These are phyloP conservation scores for Cyberlindnera mississippiensis DNA, from an alignment of 805 yeast genomes.

Conservation along the genomic window DNA sequence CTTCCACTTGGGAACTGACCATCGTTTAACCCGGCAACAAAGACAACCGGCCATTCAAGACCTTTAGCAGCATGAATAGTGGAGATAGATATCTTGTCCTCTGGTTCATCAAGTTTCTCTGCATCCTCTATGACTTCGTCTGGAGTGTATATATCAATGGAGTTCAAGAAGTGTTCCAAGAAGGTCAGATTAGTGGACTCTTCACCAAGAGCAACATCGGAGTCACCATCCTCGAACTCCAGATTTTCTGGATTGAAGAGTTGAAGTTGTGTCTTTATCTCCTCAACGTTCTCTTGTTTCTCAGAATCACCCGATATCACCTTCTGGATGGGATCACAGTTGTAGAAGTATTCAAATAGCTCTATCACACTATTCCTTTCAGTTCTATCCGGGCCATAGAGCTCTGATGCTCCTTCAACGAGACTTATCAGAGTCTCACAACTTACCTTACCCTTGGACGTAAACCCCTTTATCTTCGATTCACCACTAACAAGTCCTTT, in stretches of 20 bases:
- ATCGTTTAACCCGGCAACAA: conserved; percentile 68
- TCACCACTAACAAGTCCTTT: conserved; percentile 4
- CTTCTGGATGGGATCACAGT: conserved; percentile 2
- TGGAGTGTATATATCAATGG: conserved; percentile 34
- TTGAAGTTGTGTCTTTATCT: conserved; percentile 36
- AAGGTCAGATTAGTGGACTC: conserved; percentile 15
- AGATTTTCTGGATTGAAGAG: conserved; percentile 25
- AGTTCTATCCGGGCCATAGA: conserved; percentile 2
- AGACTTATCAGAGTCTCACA: conserved; percentile 4
- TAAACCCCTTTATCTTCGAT: conserved; percentile 5
- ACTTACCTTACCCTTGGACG: conserved; percentile 5
- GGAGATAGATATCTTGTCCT: conserved; percentile 49
- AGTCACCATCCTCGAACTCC: conserved; percentile 4
- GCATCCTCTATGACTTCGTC: conserved; percentile 20
- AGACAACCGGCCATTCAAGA: conserved; percentile 91
- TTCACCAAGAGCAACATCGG: conserved; percentile 3
- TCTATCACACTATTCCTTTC: conserved; percentile 5
- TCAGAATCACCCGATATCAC: conserved; percentile 27
- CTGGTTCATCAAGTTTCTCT: conserved; percentile 13
- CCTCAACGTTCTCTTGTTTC: conserved; percentile 35
- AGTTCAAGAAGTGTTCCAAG: conserved; percentile 33
- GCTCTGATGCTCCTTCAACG: not conserved
- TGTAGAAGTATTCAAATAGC: conserved; percentile 16
- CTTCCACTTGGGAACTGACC: conserved; percentile 60
- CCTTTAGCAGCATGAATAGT: conserved; percentile 95